Base-by-base conservation (phyloP, 2,329 filamentous ascomycete genomes). In the Fusarium dlaminii region DNA sequence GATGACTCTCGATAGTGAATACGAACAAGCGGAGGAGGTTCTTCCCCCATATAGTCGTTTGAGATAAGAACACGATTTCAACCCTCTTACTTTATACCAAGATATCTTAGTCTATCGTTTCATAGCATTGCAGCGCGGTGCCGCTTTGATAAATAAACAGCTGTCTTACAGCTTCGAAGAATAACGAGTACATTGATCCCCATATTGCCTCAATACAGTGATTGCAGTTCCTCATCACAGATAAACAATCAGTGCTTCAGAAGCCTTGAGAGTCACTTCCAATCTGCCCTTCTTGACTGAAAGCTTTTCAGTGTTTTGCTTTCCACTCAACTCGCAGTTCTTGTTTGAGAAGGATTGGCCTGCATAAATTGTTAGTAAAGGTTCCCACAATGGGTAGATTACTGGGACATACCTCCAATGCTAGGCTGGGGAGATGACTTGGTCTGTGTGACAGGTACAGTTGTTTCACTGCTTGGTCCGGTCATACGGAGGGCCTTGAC, bases 141-240 rank as follows among this genome's bases (percentile, higher is more conserved):
- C 18, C 9, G 3, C 5, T 15, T 15, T 29, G 6, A 46, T 46
- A 22, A 7, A 22, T 10, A 29, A 46, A 8, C 3, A 46, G 9
- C 18, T 15, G 4, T 8, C 29, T 8, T 49, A n/a, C 3, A 30
- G 20, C 29, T n/a, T n/a, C 0, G 0, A 48, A 17, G 14, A n/a
- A 48, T 29, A 5, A 22, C 22, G 10, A 22, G 20, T 27, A 15
- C 8, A 3, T 14, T 15, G 4, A 14, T 27, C 18, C 18, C 18
- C 3, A 29, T 15, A 10, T 22, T 27, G 24, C 2, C 18, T 32
- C 5, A 5, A 13, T 3, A 5, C 5, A 32, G 11, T 9, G 1
- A 32, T 52, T 52, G 4, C 32, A 20, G 24, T 24, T 34, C 12
- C 18, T 34, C 4, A 14, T 37, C 3, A 39, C 8, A 59, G 42